Base-by-base conservation (phyloP, 2,329 filamentous ascomycete species). In the Salinomyces thailandicus region DNA sequence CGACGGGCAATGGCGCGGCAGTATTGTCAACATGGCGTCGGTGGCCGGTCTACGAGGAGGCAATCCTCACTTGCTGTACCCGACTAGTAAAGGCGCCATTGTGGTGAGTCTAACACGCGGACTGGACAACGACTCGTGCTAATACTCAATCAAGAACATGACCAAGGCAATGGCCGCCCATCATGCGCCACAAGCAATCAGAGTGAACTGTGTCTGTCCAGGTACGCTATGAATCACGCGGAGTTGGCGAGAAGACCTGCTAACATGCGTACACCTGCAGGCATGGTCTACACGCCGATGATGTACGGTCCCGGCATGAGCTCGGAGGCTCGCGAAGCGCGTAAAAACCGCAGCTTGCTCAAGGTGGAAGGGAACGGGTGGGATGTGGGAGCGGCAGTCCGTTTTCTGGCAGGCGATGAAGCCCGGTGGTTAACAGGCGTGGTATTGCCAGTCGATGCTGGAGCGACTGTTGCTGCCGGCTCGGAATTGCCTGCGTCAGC, bases 11-110 rank as follows among this genome's bases (percentile, higher is more conserved):
- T 54, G 50, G 45, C 61, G 63, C 37, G 72, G 73, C 5, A 64
- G 57, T 27, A 73, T 79, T 40, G 62, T 79, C 46, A 81, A 81
- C 48, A 73, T 81, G 64, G 71, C 71, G 2, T 72, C 66, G 31
- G 75, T 80, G 1, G 74, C 75, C 0, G 75, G 75, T 0, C 48
- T 69, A n/a, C 62, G 63, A 34, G 69, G 69, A 2, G 69, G 70
- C 0, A 72, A 67, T n/a, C 69, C 68, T 2, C 62, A 69, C 57
- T 45, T 73, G 18, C 50, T 72, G 3, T 73, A 73, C 53, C 70
- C 69, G 3, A 73, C 69, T 7, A 63, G 59, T 18, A 72, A 73
- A 48, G 69, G 69, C 1, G 69, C 69, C 0, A 60, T 74, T 16
- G 66, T 74, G 16, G 52, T 56, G 37, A 37, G 50, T 51, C 11